Evolutionary conservation across 2,329 filamentous ascomycete species (phyloP).

Genomic region (Botrytis byssoidea): DNA sequence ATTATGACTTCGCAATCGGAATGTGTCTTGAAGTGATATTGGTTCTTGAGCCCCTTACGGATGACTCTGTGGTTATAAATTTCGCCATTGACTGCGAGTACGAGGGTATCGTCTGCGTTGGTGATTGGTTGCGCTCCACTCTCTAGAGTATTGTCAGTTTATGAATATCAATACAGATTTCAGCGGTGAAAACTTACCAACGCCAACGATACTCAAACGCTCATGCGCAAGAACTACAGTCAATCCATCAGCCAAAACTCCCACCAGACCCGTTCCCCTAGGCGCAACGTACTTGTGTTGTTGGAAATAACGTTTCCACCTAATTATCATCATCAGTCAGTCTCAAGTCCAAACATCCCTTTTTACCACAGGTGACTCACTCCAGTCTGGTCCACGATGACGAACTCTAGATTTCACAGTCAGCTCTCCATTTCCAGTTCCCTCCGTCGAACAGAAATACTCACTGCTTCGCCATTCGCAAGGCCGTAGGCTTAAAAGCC

Average conservation of each 20-base stretch:
- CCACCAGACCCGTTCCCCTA: background rate
- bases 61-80: conserved; percentile 99
- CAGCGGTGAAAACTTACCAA: conserved; percentile 46
- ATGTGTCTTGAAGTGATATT: conserved; percentile 97
- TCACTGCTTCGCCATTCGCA: conserved; percentile 94
- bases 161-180: background rate
- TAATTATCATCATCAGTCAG: conserved; percentile 18
- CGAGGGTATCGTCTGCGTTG: conserved; percentile 83
- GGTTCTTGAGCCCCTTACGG: conserved; percentile 77
- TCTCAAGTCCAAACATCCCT: background rate
- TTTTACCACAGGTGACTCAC: conserved; percentile 39
- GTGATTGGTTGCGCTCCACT: conserved; percentile 93
- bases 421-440: background rate
- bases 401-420: conserved; percentile 40
- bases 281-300: conserved; percentile 71
- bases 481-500: conserved; percentile 92
- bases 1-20: conserved; percentile 99
- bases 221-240: conserved; percentile 87
- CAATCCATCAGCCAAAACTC: conserved; percentile 30
- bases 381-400: conserved; percentile 98
- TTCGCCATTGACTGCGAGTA: conserved; percentile 96
- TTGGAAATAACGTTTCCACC: conserved; percentile 80
- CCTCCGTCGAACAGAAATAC: background rate
- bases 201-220: conserved; percentile 91
- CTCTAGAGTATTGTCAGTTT: conserved; percentile 43